phyloP scores from a whole-genome alignment of 768 basidiomycete genomes.

The Leccinum uliginosum region DNA sequence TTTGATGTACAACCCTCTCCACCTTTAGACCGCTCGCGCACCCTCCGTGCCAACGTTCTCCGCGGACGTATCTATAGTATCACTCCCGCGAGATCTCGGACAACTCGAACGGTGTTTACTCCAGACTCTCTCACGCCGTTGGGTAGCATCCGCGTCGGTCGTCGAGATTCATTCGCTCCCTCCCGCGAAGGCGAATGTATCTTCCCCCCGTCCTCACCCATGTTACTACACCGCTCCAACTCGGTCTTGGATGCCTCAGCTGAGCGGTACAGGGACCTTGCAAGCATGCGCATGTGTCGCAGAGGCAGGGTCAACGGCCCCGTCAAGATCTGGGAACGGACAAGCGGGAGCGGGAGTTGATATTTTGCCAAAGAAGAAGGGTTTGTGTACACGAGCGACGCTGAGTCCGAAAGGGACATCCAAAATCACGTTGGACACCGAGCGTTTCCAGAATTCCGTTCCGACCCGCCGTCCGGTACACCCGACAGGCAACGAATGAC shows the following conservation, averaged over 20 bases:
- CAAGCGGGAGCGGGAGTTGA: constrained; percentile 24
- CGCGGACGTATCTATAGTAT: constrained; percentile 49
- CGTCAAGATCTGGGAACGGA: constrained; percentile 31
- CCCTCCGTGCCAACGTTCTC: constrained; percentile 53
- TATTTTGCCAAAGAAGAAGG: constrained; percentile 21
- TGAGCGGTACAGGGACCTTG: constrained; percentile 22
- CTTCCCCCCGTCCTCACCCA: constrained; percentile 12
- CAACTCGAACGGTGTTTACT: constrained; percentile 16
- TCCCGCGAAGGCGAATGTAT: not conserved
- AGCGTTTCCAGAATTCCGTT: not conserved
- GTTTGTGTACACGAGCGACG: constrained; percentile 18
- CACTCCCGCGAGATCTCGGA: constrained; percentile 23
- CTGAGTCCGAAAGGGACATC: constrained; percentile 20
- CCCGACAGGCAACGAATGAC: not conserved
- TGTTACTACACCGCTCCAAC: constrained; percentile 21
- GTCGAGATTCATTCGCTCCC: constrained; percentile 25
- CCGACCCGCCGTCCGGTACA: not conserved
- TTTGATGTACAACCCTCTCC: constrained; percentile 32
- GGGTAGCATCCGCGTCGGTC: constrained; percentile 25
- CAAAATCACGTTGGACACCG: not conserved
- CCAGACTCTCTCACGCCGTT: constrained; percentile 19
- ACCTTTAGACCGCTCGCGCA: constrained; percentile 50
- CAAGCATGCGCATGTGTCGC: constrained; percentile 25
- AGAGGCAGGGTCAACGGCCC: constrained; percentile 30
- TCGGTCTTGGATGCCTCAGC: constrained; percentile 24